A percentile compares a stretch with the other conserved stretches of the same genome.
phyloP scores from a whole-genome alignment of 345 rosid species.

The Euphorbia pulcherrima region DNA sequence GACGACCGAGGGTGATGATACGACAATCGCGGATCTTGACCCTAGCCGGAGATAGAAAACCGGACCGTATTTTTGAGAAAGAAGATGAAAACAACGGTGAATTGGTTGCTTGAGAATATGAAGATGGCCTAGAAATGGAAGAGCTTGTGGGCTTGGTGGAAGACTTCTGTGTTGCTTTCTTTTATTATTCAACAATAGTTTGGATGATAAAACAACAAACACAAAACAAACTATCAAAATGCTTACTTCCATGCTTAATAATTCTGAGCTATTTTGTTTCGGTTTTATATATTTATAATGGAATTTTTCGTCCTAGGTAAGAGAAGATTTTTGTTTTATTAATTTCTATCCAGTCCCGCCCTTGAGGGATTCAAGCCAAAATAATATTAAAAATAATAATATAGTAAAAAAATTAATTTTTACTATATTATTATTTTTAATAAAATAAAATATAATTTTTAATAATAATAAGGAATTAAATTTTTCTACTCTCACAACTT shows the following conservation, averaged over 20 bases:
- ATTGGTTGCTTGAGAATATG: conserved; percentile 43
- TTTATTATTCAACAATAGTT: conserved; percentile 9
- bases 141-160: conserved; percentile 46
- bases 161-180: conserved; percentile 18
- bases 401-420: no score
- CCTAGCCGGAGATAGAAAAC: conserved; percentile 7
- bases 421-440: no score
- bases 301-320: no score
- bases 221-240: conserved; percentile 6
- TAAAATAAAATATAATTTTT: no score
- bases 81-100: conserved; percentile 21
- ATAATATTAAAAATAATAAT: no score
- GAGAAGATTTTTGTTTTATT: no score
- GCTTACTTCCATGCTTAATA: conserved; percentile 17
- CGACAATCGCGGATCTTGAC: background rate
- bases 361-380: no score
- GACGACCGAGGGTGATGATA: background rate
- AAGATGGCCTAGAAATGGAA: conserved; percentile 58
- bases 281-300: no score
- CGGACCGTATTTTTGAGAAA: conserved; percentile 7
- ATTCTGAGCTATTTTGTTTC: background rate
- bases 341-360: no score
- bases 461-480: no score
- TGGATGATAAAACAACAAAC: conserved; percentile 15
- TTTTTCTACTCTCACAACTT: no score